A percentile compares a stretch with the other conserved stretches of the same genome.
Evolutionary conservation across 441 rosid species (phyloP).

Genomic region (Pelargonium exstipulatum): DNA sequence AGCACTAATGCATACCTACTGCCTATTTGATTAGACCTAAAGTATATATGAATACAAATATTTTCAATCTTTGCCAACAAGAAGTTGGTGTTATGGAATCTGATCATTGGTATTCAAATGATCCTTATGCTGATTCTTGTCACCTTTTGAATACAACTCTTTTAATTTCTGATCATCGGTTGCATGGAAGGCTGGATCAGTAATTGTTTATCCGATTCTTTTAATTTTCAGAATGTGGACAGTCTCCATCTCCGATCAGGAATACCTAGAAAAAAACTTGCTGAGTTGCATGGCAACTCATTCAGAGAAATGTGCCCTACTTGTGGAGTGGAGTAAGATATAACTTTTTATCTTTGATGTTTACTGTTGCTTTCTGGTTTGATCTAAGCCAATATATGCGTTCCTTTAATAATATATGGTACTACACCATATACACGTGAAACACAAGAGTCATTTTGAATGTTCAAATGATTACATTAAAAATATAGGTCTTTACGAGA

Average conservation of each 20-base stretch:
- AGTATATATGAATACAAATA: not conserved
- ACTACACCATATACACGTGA: not conserved
- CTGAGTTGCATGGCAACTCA: constrained; percentile 88
- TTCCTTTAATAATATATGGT: not conserved
- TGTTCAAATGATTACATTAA: not conserved
- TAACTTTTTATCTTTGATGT: not conserved
- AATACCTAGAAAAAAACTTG: constrained; percentile 90
- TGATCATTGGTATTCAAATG: not conserved
- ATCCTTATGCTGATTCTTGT: not conserved
- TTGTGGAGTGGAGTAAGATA: constrained; percentile 19
- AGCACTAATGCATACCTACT: not conserved
- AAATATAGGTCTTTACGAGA: constrained; percentile 68
- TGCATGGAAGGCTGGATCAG: not conserved
- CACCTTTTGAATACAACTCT: not conserved
- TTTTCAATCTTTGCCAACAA: not conserved
- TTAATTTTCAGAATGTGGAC: constrained; percentile 57
- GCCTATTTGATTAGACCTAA: not conserved
- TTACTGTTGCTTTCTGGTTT: not conserved
- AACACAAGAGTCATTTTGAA: not conserved
- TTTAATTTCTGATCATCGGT: constrained; percentile 9
- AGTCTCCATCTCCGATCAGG: constrained; percentile 98
- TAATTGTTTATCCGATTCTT: not conserved
- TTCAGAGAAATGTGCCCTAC: constrained; percentile 85
- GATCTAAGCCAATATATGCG: not conserved
- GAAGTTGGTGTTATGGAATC: not conserved